A percentile compares a stretch with the other conserved stretches of the same genome.
Conservation (phyloP, 345 rosid genomes). For the Hevea brasiliensis region DNA sequence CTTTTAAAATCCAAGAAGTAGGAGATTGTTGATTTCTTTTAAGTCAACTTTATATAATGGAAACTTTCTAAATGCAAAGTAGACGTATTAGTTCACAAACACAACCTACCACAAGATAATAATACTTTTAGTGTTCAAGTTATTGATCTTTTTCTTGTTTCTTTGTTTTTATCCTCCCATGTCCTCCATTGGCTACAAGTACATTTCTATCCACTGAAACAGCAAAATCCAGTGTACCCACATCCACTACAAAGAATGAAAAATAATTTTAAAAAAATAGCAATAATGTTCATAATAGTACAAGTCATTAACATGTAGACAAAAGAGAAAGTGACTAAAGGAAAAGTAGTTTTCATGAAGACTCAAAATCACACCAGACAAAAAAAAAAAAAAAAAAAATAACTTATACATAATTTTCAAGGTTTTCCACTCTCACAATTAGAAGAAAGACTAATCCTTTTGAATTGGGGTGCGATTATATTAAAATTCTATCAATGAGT, state of each 20-base stretch:
- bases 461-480: too few relatives aligned
- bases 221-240: neutral
- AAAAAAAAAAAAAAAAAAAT: too few relatives aligned
- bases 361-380: conserved; percentile 24
- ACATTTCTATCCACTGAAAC: neutral
- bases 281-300: neutral
- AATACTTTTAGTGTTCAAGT: neutral
- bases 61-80: conserved; percentile 17
- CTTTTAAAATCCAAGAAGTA: neutral
- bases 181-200: neutral
- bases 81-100: conserved; percentile 13
- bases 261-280: neutral
- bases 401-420: too few relatives aligned
- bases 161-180: neutral
- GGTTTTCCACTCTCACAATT: too few relatives aligned
- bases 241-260: neutral
- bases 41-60: conserved; percentile 10
- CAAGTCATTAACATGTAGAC: neutral
- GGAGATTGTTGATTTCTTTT: conserved; percentile 9
- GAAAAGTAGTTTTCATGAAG: conserved; percentile 17
- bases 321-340: conserved; percentile 7
- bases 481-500: too few relatives aligned
- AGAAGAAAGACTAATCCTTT: too few relatives aligned
- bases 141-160: neutral
- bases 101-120: neutral